Evolutionary conservation across 2,329 filamentous ascomycete species (phyloP).

Genomic region (Sclerotinia minor): DNA sequence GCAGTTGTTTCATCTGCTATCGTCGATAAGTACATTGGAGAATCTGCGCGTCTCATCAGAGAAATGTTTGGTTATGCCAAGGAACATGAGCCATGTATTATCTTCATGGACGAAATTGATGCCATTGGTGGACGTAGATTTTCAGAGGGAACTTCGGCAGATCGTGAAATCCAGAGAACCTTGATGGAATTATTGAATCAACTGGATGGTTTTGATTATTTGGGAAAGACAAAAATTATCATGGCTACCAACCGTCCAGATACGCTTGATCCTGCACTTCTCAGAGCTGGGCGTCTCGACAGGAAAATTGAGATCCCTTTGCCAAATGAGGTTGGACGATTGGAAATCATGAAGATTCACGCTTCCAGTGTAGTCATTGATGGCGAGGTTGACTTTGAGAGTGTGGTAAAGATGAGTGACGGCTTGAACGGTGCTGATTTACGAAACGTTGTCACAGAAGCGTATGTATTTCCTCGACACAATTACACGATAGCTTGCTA

Average conservation of each 20-base stretch:
- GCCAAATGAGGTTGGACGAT: constrained; percentile 91
- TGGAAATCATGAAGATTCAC: constrained; percentile 99
- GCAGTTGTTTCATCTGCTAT: constrained; percentile 96
- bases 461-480: constrained; percentile 60
- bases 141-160: constrained; percentile 94
- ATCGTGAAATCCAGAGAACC: constrained; percentile 97
- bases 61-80: constrained; percentile 99
- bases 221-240: constrained; percentile 99
- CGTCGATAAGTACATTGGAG: constrained; percentile 99
- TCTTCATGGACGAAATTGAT: constrained; percentile 99
- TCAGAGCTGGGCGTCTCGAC: constrained; percentile 90
- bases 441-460: constrained; percentile 96
- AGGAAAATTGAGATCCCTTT: constrained; percentile 97
- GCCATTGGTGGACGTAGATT: constrained; percentile 96
- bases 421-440: constrained; percentile 96
- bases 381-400: constrained; percentile 97
- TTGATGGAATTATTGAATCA: constrained; percentile 99
- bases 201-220: constrained; percentile 97
- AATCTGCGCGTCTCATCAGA: constrained; percentile 93
- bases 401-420: constrained; percentile 99
- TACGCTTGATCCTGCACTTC: constrained; percentile 87
- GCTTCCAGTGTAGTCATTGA: constrained; percentile 81
- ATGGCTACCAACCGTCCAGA: constrained; percentile 99
- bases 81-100: constrained; percentile 98
- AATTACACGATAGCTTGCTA: constrained; percentile 26